Percentiles rank a stretch among this genome's conserved stretches.
Conservation (phyloP, 345 rosid genomes). For the Schrenkiella parvula region DNA sequence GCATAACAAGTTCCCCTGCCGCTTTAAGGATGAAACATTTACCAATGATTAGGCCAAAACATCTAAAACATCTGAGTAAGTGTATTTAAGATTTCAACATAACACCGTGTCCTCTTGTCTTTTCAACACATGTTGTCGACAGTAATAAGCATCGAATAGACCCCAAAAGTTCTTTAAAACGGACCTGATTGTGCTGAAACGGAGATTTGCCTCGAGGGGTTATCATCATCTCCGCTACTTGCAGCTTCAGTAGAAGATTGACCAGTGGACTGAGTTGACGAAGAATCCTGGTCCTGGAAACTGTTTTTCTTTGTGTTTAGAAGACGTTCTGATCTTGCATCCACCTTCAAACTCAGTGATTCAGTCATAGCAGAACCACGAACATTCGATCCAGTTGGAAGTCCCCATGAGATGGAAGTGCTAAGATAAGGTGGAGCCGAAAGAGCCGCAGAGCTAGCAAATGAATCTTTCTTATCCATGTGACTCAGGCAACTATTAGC, state of each 20-base stretch:
- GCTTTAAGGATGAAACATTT: too few species aligned
- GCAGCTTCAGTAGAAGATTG: slow-evolving; percentile 50
- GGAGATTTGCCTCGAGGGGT: slow-evolving; percentile 13
- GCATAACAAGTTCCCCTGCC: not conserved
- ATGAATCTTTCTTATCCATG: slow-evolving; percentile 14
- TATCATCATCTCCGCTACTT: slow-evolving; percentile 39
- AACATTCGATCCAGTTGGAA: not conserved
- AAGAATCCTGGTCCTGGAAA: slow-evolving; percentile 54
- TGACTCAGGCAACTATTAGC: not conserved
- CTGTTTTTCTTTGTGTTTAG: slow-evolving; percentile 33
- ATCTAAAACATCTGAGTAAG: too few species aligned
- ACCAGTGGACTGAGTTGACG: slow-evolving; percentile 56
- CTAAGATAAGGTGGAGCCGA: not conserved
- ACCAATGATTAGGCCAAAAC: too few species aligned
- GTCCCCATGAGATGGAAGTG: slow-evolving; percentile 12
- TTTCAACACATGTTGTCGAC: not conserved
- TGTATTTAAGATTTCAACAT: too few species aligned
- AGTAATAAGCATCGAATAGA: not conserved
- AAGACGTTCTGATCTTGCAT: slow-evolving; percentile 36
- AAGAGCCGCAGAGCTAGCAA: not conserved
- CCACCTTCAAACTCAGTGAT: slow-evolving; percentile 44
- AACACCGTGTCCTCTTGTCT: too few species aligned
- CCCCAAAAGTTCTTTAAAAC: not conserved
- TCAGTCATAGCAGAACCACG: slow-evolving; percentile 16
- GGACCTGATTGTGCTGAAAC: slow-evolving; percentile 32